Percentiles rank a stretch among this genome's conserved stretches.
Evolutionary conservation across 768 basidiomycete species (phyloP).

Genomic region (Xerocomellus intermedius): DNA sequence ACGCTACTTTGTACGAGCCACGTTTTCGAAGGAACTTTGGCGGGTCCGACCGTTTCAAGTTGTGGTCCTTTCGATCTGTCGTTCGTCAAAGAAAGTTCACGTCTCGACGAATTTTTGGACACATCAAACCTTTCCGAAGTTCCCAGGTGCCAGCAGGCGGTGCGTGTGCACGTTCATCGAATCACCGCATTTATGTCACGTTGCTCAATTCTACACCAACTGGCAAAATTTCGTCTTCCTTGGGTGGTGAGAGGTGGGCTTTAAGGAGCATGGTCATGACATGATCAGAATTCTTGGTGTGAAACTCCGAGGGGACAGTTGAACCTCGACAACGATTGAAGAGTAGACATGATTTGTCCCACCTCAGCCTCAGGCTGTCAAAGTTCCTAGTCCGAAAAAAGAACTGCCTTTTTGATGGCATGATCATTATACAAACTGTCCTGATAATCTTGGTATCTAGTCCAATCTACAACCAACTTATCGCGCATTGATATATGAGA

Average conservation of each 20-base stretch:
- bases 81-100: slow-evolving; percentile 3
- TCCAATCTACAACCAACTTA: neutral
- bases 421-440: too few species aligned
- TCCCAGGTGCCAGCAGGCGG: slow-evolving; percentile 2
- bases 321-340: neutral
- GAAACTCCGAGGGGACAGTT: neutral
- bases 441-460: neutral
- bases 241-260: neutral
- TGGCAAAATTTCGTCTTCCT: neutral
- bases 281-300: neutral
- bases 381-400: neutral
- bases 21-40: neutral
- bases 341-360: neutral
- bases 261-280: neutral
- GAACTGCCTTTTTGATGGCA: neutral
- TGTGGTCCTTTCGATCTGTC: neutral
- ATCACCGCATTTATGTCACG: slow-evolving; percentile 6
- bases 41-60: too few species aligned
- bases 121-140: slow-evolving; percentile 1
- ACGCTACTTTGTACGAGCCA: neutral
- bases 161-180: neutral
- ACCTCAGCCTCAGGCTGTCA: neutral
- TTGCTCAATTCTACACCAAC: neutral
- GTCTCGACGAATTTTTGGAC: neutral
- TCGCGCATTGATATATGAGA: neutral